Base-by-base conservation (phyloP, 73 alveolate genomes). In the Tetrahymena malaccensis region DNA sequence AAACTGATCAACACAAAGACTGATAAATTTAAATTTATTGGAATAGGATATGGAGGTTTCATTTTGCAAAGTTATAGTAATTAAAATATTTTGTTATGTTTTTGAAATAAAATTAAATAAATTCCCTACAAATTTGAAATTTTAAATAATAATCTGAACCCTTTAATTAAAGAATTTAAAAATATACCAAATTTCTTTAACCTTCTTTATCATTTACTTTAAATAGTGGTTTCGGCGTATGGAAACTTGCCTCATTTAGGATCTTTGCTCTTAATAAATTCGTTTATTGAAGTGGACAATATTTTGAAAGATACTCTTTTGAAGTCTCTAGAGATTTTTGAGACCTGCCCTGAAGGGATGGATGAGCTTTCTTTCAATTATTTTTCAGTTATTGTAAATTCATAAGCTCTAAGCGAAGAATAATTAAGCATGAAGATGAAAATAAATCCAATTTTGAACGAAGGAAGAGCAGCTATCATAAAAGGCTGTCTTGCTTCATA, bases 1-100 rank as follows among this genome's bases (percentile, higher is more conserved):
- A 94, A 89, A 15, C 35, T 85, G 12, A 43, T 95, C 25, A 95
- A 85, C 37, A 43, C 85, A 12, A 70, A 70, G 89, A 57, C 43
- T 44, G 94, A 95, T 43, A 85, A 40, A 31, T 95, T 85, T 43
- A 95, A 89, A 85, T 85, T 95, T 25, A 34, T 95, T 16, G 97
- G 97, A 44, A 43, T 70, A 84, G 97, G 97, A 7, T 95, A 89
- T 95, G 97, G 97, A 43, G 97, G 97, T 9, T 95, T 95, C 85
- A 43, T 84, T 31, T 21, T 89, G 10, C 34, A 85, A 85, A 85
- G 94, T 34, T 95, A 95, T 38, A 43, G 96, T 94, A 94, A 22
- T 1, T 37, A 43, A 31, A 25, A 31, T 84, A 85, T 38, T 11
- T 85, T 85, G 85, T 94, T 85, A 55, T 2, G 43, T 22, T 93